Conservation (phyloP, 202 grass and related monocot genomes). For the Carex arenaria region DNA sequence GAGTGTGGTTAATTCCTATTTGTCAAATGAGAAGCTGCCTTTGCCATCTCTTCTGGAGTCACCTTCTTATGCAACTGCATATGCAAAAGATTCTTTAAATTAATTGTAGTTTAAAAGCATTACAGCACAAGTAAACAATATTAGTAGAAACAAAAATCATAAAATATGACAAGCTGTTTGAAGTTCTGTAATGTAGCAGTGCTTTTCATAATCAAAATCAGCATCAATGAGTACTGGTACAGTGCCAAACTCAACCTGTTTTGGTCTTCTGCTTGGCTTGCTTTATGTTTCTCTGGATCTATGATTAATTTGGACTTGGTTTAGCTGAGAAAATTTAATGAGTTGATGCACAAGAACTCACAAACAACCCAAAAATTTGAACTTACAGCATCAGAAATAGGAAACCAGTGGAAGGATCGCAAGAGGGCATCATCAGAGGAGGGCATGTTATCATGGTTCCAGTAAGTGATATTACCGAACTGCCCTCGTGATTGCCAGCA, state of each 20-base stretch:
- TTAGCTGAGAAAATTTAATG: background rate
- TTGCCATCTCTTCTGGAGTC: constrained; percentile 52
- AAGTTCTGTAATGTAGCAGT: constrained; percentile 7
- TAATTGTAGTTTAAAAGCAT: constrained; percentile 4
- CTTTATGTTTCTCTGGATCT: background rate
- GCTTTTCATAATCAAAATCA: background rate
- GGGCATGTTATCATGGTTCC: constrained; percentile 79
- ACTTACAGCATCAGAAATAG: constrained; percentile 76
- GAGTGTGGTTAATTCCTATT: constrained; percentile 27
- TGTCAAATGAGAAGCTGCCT: constrained; percentile 33
- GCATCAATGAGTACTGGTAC: background rate
- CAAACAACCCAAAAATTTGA: background rate
- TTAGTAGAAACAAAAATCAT: background rate
- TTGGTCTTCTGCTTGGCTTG: background rate
- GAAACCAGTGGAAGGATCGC: constrained; percentile 80
- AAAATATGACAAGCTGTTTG: background rate
- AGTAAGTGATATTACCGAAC: constrained; percentile 75
- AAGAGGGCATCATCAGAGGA: constrained; percentile 74
- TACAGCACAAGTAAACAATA: background rate
- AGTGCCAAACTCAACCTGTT: background rate
- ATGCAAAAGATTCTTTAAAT: constrained; percentile 19
- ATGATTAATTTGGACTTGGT: background rate
- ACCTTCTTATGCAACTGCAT: constrained; percentile 88
- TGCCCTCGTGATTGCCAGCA: constrained; percentile 55
- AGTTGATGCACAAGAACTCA: background rate